Percentiles rank a stretch among this genome's conserved stretches.
Conservation (phyloP, 768 basidiomycete species). For the Tylopilus plumbeoviolaceoides region DNA sequence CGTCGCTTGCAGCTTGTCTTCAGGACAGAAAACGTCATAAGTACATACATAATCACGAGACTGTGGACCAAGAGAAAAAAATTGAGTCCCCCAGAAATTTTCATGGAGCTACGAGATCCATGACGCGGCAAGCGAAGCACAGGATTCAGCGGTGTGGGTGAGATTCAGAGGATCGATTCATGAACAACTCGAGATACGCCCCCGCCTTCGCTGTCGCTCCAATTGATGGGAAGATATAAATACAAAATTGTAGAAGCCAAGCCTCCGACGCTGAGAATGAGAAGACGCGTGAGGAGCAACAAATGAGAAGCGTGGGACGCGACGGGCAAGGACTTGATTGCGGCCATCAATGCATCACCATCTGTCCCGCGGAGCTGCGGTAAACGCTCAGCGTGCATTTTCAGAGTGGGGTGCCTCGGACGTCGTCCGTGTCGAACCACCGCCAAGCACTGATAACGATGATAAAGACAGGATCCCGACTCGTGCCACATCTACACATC, state of each 20-base stretch:
- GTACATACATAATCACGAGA: background rate
- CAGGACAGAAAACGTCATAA: background rate
- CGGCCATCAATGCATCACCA: too few species aligned
- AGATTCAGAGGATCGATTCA: slow-evolving; percentile 3
- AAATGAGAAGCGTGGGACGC: slow-evolving; percentile 6
- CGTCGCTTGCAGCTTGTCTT: background rate
- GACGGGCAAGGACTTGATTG: slow-evolving; percentile 4
- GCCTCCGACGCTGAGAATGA: background rate
- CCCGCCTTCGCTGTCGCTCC: background rate
- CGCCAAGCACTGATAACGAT: background rate
- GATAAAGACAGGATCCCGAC: background rate
- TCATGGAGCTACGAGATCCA: background rate
- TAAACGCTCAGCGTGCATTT: background rate
- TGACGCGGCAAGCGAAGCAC: background rate
- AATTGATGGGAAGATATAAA: background rate
- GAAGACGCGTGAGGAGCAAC: background rate
- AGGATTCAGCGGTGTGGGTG: background rate
- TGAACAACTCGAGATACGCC: background rate
- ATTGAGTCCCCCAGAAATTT: background rate
- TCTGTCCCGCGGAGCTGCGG: slow-evolving; percentile 3
- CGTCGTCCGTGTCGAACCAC: background rate
- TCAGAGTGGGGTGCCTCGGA: background rate
- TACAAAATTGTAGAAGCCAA: background rate
- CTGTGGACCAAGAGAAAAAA: background rate
- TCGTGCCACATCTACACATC: background rate